These are phyloP conservation scores for Mucor saturninus DNA, from an alignment of 371 early-diverging fungal species.

Conservation along the genomic window DNA sequence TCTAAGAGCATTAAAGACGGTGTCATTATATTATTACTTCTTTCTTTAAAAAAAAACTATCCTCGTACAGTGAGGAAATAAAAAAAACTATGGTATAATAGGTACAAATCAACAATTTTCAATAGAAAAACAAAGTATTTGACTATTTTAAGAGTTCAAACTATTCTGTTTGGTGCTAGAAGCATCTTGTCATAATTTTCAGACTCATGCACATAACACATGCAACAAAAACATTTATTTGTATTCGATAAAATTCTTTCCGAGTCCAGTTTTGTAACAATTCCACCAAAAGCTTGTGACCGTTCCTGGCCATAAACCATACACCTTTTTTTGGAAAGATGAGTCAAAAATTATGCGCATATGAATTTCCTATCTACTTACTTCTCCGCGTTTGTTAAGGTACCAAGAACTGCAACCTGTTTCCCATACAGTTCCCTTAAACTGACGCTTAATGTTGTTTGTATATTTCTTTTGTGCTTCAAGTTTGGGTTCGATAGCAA, in stretches of 20 bases:
- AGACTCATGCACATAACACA: too few species aligned
- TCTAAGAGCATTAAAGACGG: too few species aligned
- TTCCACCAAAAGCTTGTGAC: slow-evolving; percentile 17
- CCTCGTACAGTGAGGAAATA: too few species aligned
- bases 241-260: slow-evolving; percentile 16
- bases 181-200: too few species aligned
- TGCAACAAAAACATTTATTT: background rate
- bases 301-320: slow-evolving; percentile 18
- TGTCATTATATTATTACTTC: too few species aligned
- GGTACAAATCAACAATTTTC: too few species aligned
- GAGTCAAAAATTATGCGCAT: too few species aligned
- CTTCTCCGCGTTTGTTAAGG: slow-evolving; percentile 18
- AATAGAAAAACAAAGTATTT: too few species aligned
- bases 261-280: background rate
- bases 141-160: too few species aligned
- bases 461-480: slow-evolving; percentile 19
- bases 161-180: too few species aligned
- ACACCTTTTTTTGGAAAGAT: background rate
- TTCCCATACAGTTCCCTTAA: slow-evolving; percentile 32
- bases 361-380: background rate
- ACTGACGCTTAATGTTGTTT: slow-evolving; percentile 3
- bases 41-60: too few species aligned
- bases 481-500: slow-evolving; percentile 24
- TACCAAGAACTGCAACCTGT: slow-evolving; percentile 35
- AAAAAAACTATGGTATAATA: too few species aligned